Evolutionary conservation across 495 filamentous ascomycete species (phyloP).

Genomic region (Schizothecium vesticola): DNA sequence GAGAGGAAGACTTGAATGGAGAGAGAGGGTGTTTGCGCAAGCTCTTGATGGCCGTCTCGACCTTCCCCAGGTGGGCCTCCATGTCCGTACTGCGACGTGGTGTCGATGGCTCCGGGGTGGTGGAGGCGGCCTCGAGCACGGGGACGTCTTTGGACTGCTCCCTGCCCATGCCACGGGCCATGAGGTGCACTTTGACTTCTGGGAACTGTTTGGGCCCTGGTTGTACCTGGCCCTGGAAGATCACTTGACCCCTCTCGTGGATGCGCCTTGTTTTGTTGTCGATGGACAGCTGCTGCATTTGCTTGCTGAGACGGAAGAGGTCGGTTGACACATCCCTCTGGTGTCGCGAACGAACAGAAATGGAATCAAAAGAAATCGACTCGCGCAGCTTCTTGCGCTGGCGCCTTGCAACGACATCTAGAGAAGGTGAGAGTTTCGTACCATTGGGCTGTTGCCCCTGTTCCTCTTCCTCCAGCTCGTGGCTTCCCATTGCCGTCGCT

Average conservation of each 20-base stretch:
- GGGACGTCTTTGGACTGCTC: too few species aligned
- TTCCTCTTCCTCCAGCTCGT: slow-evolving; percentile 35
- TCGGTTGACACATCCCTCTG: slow-evolving; percentile 17
- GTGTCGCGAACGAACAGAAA: slow-evolving; percentile 10
- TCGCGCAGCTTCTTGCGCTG: slow-evolving; percentile 20
- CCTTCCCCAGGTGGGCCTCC: slow-evolving; percentile 10
- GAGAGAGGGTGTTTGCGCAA: slow-evolving; percentile 13
- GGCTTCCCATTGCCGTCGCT: slow-evolving; percentile 56
- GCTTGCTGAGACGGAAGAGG: slow-evolving; percentile 18
- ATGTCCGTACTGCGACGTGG: slow-evolving; percentile 6
- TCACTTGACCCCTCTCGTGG: slow-evolving; percentile 36
- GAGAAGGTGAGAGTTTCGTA: slow-evolving; percentile 42
- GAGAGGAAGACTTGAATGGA: slow-evolving; percentile 30
- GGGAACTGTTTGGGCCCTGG: background rate
- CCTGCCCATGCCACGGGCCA: too few species aligned
- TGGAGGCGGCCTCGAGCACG: background rate
- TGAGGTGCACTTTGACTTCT: too few species aligned
- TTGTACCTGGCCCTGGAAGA: slow-evolving; percentile 18
- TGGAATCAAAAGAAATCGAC: slow-evolving; percentile 25
- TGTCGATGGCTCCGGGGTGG: slow-evolving; percentile 11
- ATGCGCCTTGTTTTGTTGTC: slow-evolving; percentile 8
- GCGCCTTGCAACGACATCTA: slow-evolving; percentile 22
- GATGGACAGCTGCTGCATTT: slow-evolving; percentile 29
- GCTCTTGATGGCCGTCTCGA: slow-evolving; percentile 20
- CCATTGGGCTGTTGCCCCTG: slow-evolving; percentile 57